Evolutionary conservation across 2,329 filamentous ascomycete species (phyloP).

Genomic region (Bimuria novae-zelandiae): DNA sequence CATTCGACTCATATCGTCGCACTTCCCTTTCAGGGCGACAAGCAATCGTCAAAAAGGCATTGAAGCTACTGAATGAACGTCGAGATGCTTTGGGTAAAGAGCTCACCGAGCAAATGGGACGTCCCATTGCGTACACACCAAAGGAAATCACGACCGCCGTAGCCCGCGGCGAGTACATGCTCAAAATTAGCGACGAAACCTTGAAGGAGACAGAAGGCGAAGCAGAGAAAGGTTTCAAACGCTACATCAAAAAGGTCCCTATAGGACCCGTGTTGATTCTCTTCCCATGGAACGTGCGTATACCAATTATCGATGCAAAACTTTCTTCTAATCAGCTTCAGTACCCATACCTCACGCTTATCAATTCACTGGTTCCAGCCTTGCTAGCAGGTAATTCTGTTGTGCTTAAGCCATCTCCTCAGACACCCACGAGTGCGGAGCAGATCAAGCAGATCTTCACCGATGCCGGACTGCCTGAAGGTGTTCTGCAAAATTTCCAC

Average conservation of each 20-base stretch:
- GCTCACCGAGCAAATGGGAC: slow-evolving; percentile 92
- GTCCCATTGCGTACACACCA: slow-evolving; percentile 83
- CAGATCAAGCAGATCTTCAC: slow-evolving; percentile 76
- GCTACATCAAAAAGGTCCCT: slow-evolving; percentile 86
- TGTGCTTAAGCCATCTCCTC: slow-evolving; percentile 91
- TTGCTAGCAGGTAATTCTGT: slow-evolving; percentile 87
- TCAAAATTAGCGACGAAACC: slow-evolving; percentile 79
- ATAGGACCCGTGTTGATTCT: slow-evolving; percentile 86
- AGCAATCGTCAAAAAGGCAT: slow-evolving; percentile 77
- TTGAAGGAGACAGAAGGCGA: slow-evolving; percentile 83
- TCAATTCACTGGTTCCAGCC: slow-evolving; percentile 93
- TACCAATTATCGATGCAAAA: slow-evolving; percentile 4
- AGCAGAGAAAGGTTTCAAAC: slow-evolving; percentile 82
- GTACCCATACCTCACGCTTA: slow-evolving; percentile 93
- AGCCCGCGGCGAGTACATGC: slow-evolving; percentile 81
- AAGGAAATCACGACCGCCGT: slow-evolving; percentile 86
- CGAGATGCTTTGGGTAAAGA: slow-evolving; percentile 83
- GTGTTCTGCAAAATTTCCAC: slow-evolving; percentile 92
- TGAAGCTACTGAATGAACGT: slow-evolving; percentile 70
- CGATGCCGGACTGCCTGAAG: slow-evolving; percentile 78
- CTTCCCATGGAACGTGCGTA: slow-evolving; percentile 92
- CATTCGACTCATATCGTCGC: slow-evolving; percentile 77
- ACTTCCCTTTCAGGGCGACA: slow-evolving; percentile 77
- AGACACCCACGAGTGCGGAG: slow-evolving; percentile 91
- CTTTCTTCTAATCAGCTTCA: slow-evolving; percentile 47